Percentiles rank a stretch among this genome's conserved stretches.
These are phyloP conservation scores for Cyberlindnera subsufficiens DNA, from an alignment of 805 yeast genomes.

Conservation along the genomic window DNA sequence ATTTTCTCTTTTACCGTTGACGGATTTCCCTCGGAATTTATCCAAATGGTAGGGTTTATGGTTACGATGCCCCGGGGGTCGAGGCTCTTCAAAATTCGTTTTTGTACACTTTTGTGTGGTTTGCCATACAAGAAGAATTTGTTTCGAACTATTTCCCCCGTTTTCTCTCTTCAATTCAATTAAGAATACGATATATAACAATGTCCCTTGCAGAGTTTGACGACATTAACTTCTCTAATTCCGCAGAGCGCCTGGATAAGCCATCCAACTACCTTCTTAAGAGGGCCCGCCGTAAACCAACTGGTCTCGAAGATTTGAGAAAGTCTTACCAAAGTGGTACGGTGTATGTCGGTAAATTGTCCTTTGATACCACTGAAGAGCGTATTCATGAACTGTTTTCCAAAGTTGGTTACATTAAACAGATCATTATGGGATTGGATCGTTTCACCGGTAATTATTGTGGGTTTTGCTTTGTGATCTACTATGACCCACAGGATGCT, in stretches of 20 bases:
- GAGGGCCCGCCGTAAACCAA: conserved; percentile 45
- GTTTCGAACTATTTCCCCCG: no score
- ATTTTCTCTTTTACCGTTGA: no score
- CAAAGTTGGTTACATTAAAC: conserved; percentile 64
- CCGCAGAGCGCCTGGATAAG: conserved; percentile 62
- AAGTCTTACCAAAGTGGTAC: conserved; percentile 65
- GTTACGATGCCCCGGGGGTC: no score
- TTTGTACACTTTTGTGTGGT: no score
- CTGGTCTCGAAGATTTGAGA: conserved; percentile 58
- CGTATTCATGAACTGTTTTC: conserved; percentile 85
- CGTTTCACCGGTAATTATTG: conserved; percentile 89
- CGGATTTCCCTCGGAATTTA: no score
- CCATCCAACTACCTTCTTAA: conserved; percentile 66
- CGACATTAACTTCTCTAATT: conserved; percentile 49
- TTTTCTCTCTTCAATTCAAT: no score
- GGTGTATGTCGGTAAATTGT: conserved; percentile 84
- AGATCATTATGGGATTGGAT: conserved; percentile 92
- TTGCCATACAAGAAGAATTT: no score
- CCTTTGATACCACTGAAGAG: conserved; percentile 91
- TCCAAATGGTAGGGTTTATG: no score
- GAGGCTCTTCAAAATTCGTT: no score
- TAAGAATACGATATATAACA: not conserved
- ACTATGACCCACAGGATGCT: conserved; percentile 61
- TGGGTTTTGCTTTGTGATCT: conserved; percentile 92
- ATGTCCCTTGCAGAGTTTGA: conserved; percentile 47